Evolutionary conservation across 140 eudicot species (phyloP), one percentile per base, ranked within the genome.

Genomic region (Senecio squalidus): DNA sequence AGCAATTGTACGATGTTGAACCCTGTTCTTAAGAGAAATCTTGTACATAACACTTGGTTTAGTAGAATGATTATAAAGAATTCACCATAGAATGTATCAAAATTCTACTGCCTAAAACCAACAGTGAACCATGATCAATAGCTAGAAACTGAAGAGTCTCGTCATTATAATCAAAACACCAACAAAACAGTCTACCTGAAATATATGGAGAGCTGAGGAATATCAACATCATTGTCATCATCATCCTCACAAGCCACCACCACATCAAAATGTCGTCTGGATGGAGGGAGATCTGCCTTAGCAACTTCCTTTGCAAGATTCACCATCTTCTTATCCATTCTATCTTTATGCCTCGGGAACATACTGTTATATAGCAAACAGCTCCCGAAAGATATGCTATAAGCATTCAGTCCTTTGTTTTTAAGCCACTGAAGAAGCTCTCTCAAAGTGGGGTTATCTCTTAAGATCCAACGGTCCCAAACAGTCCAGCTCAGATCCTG

Each of bases 231-330:
- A 34, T 78, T 74, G 46, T 73, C 95, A 41, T 80, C 88, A 5
- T 80, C 89, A 11, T 86, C 95, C 83, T 86, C 95, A 55, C 95
- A 86, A 33, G 83, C 85, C 57, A 80, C 95, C 16, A 80, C 89
- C 22, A 86, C 74, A 72, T 86, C 95, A 38, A 86, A 77, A 65
- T 86, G 93, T n/a, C 64, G 45, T 55, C 94, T 68, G 47, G 73
- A 69, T 0, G 81, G 27, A 22, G 94, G 95, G 48, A 83, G 62
- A 21, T 87, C 94, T 0, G 78, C 94, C 39, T 78, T 83, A 16
- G 82, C 96, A 40, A 83, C 82, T 44, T 87, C 89, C 52, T 60
- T 83, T 6, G 70, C 95, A 31, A 87, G 67, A 61, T 78, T 84
- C 69, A 83, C 94, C 94, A 87, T 64, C 74, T 86, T 83, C 60